Conservation (phyloP, 2,329 filamentous ascomycete genomes). For the Tolypocladium sp. region DNA sequence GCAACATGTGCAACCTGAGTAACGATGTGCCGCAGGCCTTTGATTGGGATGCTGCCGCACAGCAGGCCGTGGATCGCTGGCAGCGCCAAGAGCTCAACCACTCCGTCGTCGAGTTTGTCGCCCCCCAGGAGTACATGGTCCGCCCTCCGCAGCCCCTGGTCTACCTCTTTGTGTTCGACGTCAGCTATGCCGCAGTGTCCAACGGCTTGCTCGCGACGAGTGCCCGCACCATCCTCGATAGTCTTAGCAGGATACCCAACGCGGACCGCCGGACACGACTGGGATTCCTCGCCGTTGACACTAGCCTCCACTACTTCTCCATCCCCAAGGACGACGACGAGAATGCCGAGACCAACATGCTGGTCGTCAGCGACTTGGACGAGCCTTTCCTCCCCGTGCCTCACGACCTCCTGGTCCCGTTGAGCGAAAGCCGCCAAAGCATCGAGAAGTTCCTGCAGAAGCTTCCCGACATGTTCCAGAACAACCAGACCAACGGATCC, state of each 20-base stretch:
- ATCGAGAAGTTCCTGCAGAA: conserved; percentile 87
- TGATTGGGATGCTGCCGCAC: conserved; percentile 89
- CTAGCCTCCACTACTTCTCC: conserved; percentile 90
- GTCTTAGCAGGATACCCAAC: conserved; percentile 95
- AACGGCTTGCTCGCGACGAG: conserved; percentile 87
- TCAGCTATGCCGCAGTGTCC: conserved; percentile 82
- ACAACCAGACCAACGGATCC: conserved; percentile 81
- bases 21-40: conserved; percentile 99
- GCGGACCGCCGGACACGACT: conserved; percentile 85
- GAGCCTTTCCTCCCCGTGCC: conserved; percentile 95
- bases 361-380: conserved; percentile 89
- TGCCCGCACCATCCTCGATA: conserved; percentile 88
- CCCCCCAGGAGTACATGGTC: conserved; percentile 99
- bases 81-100: conserved; percentile 89
- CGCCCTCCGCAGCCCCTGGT: conserved; percentile 91
- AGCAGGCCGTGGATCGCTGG: conserved; percentile 89
- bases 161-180: conserved; percentile 91
- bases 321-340: conserved; percentile 84
- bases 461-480: conserved; percentile 93
- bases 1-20: conserved; percentile 98
- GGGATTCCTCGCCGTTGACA: conserved; percentile 92
- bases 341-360: conserved; percentile 76
- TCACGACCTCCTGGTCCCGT: conserved; percentile 78
- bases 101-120: conserved; percentile 94
- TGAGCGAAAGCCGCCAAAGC: conserved; percentile 81